Conservation (phyloP, 169 alveolate genomes). For the Theileria parva region DNA sequence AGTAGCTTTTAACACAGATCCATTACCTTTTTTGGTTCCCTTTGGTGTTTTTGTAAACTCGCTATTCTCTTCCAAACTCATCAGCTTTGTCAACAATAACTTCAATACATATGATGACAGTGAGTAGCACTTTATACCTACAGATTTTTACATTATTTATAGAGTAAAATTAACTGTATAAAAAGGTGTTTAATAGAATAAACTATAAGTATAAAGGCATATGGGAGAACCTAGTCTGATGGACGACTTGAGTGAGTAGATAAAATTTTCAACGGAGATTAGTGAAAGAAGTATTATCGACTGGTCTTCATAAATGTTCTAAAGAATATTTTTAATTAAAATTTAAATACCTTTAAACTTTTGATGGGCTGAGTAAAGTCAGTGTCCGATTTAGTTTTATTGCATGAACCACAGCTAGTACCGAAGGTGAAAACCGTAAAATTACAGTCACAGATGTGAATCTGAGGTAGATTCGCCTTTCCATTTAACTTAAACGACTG, state of each 20-base stretch:
- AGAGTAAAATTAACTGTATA: background rate
- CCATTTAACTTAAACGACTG: background rate
- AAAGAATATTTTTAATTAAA: slow-evolving; percentile 1
- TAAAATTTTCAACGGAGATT: slow-evolving; percentile 27
- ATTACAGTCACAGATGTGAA: slow-evolving; percentile 47
- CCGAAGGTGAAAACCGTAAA: slow-evolving; percentile 55
- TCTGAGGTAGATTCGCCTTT: slow-evolving; percentile 5
- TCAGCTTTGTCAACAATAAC: slow-evolving; percentile 16
- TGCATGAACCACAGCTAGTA: slow-evolving; percentile 18
- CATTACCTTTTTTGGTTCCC: background rate
- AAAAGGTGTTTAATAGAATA: no score
- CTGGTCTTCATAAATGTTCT: slow-evolving; percentile 45
- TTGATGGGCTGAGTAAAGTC: background rate
- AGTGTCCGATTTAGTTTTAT: slow-evolving; percentile 1
- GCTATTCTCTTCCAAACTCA: slow-evolving; percentile 22
- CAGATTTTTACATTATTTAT: background rate
- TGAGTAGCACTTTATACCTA: slow-evolving; percentile 24
- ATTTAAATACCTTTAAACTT: background rate
- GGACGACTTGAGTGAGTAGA: slow-evolving; percentile 19
- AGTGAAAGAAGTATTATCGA: slow-evolving; percentile 43
- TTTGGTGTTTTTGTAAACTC: slow-evolving; percentile 4
- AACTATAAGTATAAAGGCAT: background rate
- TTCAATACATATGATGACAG: slow-evolving; percentile 47
- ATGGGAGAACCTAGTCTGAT: slow-evolving; percentile 14
- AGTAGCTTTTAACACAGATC: background rate